Evolutionary conservation across 345 rosid genomes (phyloP).

Genomic region (Cardamine chenopodiifolia): DNA sequence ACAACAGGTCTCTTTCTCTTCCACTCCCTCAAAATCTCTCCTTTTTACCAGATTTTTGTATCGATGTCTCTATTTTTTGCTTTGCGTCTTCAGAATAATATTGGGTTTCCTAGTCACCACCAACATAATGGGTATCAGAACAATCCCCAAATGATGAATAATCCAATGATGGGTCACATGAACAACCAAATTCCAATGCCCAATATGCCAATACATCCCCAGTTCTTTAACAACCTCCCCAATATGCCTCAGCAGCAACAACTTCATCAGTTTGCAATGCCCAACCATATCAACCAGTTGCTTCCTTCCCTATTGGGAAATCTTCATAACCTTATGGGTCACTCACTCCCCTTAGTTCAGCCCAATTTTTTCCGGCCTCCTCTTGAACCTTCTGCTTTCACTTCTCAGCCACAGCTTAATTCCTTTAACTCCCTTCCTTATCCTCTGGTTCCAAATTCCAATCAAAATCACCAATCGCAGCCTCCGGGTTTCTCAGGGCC

Average conservation of each 20-base stretch:
- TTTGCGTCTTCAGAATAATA: slow-evolving; percentile 33
- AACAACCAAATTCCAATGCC: slow-evolving; percentile 33
- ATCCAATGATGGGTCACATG: slow-evolving; percentile 49
- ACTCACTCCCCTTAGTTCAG: slow-evolving; percentile 48
- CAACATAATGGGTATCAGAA: slow-evolving; percentile 39
- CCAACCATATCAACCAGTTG: slow-evolving; percentile 49
- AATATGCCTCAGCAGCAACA: slow-evolving; percentile 38
- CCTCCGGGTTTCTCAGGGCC: slow-evolving; percentile 39
- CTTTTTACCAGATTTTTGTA: not conserved
- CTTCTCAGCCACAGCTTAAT: slow-evolving; percentile 45
- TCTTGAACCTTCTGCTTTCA: slow-evolving; percentile 33
- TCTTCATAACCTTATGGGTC: slow-evolving; percentile 45
- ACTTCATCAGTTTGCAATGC: slow-evolving; percentile 41
- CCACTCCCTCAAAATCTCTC: not conserved
- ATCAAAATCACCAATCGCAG: slow-evolving; percentile 38
- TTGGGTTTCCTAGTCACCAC: slow-evolving; percentile 21
- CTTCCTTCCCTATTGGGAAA: slow-evolving; percentile 51
- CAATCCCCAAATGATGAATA: slow-evolving; percentile 47
- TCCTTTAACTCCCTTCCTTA: slow-evolving; percentile 32
- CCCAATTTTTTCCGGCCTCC: slow-evolving; percentile 42
- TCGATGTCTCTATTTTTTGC: not conserved
- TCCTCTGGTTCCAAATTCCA: slow-evolving; percentile 28
- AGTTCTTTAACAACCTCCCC: slow-evolving; percentile 31
- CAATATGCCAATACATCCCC: slow-evolving; percentile 37
- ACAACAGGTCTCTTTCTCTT: slow-evolving; percentile 38